These are phyloP conservation scores for Ophiobolus disseminans DNA, from an alignment of 2,329 filamentous ascomycete genomes.

Conservation along the genomic window DNA sequence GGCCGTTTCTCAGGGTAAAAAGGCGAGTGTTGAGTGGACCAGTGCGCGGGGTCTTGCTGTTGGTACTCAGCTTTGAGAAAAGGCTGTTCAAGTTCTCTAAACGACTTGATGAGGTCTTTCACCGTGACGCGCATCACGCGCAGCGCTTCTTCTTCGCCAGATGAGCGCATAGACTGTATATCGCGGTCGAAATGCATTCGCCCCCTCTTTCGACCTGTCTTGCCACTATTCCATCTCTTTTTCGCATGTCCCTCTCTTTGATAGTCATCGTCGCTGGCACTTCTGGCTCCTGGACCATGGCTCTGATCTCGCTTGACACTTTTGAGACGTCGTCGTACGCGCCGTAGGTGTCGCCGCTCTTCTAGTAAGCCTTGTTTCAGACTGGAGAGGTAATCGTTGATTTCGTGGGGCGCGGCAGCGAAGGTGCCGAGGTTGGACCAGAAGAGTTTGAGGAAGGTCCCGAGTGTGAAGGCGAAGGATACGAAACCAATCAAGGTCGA, in stretches of 20 bases:
- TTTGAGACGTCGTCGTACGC: slow-evolving; percentile 27
- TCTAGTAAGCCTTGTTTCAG: slow-evolving; percentile 52
- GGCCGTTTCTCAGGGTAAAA: slow-evolving; percentile 13
- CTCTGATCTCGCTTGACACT: slow-evolving; percentile 15
- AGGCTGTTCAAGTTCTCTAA: slow-evolving; percentile 47
- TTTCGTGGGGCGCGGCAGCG: slow-evolving; percentile 46
- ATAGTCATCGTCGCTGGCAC: slow-evolving; percentile 12
- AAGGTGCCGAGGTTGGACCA: slow-evolving; percentile 52
- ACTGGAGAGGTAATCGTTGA: slow-evolving; percentile 50
- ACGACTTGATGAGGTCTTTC: slow-evolving; percentile 46
- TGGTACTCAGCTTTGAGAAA: slow-evolving; percentile 48
- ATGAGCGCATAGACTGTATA: slow-evolving; percentile 27
- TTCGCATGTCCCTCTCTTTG: slow-evolving; percentile 6
- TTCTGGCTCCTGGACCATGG: slow-evolving; percentile 14
- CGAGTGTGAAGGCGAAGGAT: slow-evolving; percentile 53
- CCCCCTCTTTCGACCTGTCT: slow-evolving; percentile 8
- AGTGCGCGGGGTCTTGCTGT: slow-evolving; percentile 16
- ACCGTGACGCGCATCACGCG: slow-evolving; percentile 47
- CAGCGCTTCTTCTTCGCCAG: slow-evolving; percentile 43
- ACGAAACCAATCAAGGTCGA: slow-evolving; percentile 51
- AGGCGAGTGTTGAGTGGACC: slow-evolving; percentile 9
- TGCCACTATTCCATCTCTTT: slow-evolving; percentile 10
- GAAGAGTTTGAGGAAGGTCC: slow-evolving; percentile 52
- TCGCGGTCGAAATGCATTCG: slow-evolving; percentile 28
- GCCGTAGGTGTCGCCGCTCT: slow-evolving; percentile 47